A percentile compares a stretch with the other conserved stretches of the same genome.
Evolutionary conservation across 2,329 filamentous ascomycete genomes (phyloP).

Genomic region (Scedosporium boydii): DNA sequence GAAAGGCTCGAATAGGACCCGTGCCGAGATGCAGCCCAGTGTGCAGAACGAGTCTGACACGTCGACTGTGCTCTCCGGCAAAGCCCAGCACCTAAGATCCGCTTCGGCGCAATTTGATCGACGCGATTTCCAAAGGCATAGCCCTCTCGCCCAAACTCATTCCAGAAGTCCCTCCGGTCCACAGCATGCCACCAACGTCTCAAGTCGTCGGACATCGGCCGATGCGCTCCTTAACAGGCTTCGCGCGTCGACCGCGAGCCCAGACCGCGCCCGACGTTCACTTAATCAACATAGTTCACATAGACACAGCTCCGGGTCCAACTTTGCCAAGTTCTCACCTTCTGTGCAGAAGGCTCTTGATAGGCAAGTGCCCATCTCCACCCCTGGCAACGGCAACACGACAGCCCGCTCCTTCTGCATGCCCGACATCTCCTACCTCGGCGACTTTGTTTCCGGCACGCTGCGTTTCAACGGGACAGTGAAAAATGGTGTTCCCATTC

Average conservation of each 20-base stretch:
- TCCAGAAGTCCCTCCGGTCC: conserved; percentile 18
- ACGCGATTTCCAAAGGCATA: conserved; percentile 22
- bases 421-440: conserved; percentile 44
- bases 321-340: background rate
- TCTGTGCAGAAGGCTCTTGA: background rate
- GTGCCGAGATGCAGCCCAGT: conserved; percentile 43
- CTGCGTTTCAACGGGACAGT: conserved; percentile 40
- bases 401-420: conserved; percentile 44
- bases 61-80: conserved; percentile 30
- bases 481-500: conserved; percentile 44
- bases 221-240: conserved; percentile 8
- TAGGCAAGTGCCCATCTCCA: conserved; percentile 14
- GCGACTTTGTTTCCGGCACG: conserved; percentile 46
- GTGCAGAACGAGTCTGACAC: conserved; percentile 43
- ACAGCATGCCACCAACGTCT: conserved; percentile 5
- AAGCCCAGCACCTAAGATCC: conserved; percentile 20
- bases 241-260: conserved; percentile 1
- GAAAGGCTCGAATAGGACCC: conserved; percentile 28
- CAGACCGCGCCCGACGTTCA: background rate
- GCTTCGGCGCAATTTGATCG: conserved; percentile 17
- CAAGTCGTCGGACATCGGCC: conserved; percentile 9
- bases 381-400: conserved; percentile 25
- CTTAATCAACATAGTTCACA: background rate
- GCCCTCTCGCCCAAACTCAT: conserved; percentile 27
- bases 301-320: background rate